Conservation (phyloP, 2,329 filamentous ascomycete genomes). For the Dactylellina leptospora region DNA sequence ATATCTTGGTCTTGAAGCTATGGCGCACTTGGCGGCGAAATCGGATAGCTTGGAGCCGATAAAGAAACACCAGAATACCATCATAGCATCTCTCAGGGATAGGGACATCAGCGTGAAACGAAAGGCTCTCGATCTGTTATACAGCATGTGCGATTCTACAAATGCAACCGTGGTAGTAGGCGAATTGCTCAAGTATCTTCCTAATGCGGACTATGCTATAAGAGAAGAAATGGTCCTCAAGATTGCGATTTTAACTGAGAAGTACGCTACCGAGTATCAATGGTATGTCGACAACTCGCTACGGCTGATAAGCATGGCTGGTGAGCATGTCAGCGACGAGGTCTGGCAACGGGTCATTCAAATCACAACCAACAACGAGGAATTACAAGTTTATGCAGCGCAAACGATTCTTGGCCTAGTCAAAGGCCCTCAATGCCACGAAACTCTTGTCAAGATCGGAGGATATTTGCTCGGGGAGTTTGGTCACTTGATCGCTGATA, state of each 20-base stretch:
- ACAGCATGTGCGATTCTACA: constrained; percentile 99
- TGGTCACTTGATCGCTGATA: constrained; percentile 93
- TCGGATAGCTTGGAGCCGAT: constrained; percentile 95
- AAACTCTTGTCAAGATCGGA: constrained; percentile 97
- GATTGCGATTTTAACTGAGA: constrained; percentile 97
- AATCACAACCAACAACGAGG: constrained; percentile 98
- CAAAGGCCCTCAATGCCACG: constrained; percentile 91
- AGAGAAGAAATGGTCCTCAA: constrained; percentile 99
- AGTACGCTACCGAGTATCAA: constrained; percentile 96
- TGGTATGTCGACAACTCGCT: constrained; percentile 99
- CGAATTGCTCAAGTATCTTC: constrained; percentile 91
- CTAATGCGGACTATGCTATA: constrained; percentile 96
- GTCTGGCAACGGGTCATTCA: constrained; percentile 99
- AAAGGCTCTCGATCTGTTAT: constrained; percentile 93
- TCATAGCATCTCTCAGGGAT: constrained; percentile 91
- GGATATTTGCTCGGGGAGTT: constrained; percentile 97
- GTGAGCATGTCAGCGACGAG: constrained; percentile 97
- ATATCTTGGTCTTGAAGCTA: constrained; percentile 93
- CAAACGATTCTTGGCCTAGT: constrained; percentile 92
- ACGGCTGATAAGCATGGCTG: constrained; percentile 91
- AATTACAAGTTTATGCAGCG: constrained; percentile 94
- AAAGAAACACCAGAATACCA: constrained; percentile 96
- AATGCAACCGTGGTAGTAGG: constrained; percentile 93
- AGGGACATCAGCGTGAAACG: constrained; percentile 95
- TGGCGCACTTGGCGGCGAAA: constrained; percentile 95